Percentiles rank a stretch among this genome's conserved stretches.
Conservation (phyloP, 148 eudicot genomes). For the Talinum fruticosum region DNA sequence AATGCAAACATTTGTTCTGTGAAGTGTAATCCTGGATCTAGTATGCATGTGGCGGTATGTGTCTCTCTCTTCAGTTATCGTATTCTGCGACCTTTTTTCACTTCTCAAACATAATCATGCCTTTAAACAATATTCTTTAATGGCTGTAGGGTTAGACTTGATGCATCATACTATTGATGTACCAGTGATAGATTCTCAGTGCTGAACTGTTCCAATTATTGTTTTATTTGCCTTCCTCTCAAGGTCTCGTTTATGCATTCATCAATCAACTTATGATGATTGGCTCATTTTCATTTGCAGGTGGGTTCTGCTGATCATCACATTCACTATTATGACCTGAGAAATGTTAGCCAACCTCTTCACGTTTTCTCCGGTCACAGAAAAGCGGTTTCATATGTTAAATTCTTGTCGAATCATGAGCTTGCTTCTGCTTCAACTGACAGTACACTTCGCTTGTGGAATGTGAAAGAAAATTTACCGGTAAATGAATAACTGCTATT, state of each 20-base stretch:
- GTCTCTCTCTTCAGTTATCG: neutral
- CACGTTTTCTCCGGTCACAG: constrained; percentile 69
- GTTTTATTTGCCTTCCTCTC: neutral
- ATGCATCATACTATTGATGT: neutral
- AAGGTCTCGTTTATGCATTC: neutral
- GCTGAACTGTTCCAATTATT: neutral
- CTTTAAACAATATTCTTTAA: neutral
- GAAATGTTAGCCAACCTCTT: constrained; percentile 79
- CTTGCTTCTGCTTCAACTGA: constrained; percentile 96
- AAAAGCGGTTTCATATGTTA: constrained; percentile 90
- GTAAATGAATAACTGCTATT: constrained; percentile 28
- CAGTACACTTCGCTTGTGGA: constrained; percentile 84
- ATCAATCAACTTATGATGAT: neutral
- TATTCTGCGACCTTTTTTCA: neutral
- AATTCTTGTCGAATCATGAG: constrained; percentile 73
- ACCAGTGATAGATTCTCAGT: neutral
- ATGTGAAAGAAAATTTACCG: constrained; percentile 56
- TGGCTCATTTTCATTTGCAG: constrained; percentile 38
- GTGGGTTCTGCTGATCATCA: constrained; percentile 97
- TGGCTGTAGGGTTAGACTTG: neutral
- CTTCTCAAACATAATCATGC: neutral
- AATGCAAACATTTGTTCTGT: constrained; percentile 89
- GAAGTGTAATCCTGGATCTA: constrained; percentile 92
- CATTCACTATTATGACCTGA: constrained; percentile 79
- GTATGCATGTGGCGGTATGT: constrained; percentile 74